Base-by-base conservation (phyloP, 495 filamentous ascomycete genomes). In the Talaromyces stipitatus region DNA sequence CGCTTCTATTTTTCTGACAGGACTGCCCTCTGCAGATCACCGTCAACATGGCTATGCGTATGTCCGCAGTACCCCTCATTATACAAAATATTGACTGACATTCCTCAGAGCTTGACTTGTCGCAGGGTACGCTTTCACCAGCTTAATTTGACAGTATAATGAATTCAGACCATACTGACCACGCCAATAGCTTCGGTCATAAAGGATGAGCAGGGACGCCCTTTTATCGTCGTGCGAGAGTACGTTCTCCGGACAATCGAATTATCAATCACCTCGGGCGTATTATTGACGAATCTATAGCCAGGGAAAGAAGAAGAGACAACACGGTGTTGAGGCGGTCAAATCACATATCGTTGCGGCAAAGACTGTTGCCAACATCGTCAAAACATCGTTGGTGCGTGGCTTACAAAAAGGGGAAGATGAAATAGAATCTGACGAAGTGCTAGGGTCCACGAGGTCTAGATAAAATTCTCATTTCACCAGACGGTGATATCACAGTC, bases 191-290 rank as follows among this genome's bases (percentile, higher is more conserved):
- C 87, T 60, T 79, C 82, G 72, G 78, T 90, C 72, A 77, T 89
- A 77, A 85, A 87, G 78, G 94, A 99, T 83, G 94, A 99, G 74
- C 85, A 91, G 69, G 94, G 94, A 58, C 84, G 94, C 65, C 94
- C 95, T 43, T 97, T 99, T 70, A 97, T 99, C 66, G 86, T 99
- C 58, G 94, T 99, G 60, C 84, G 94, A 85, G 94, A 99, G 92
- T 96, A 82, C 73, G 90, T 85, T 28, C 54, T 27, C 41, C 52
- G 43, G 60, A 60, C 56, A 61, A 59, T 59, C 60, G 36, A n/a
- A 41, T 41, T 41, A 41, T 41, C 27, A 8, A 43, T 16, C 22
- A 43, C 12, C 48, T 8, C 24, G 2, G 23, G 23, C 7, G 28
- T 2, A 22, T 12, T 41, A 26, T 33, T 16, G 16, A 50, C 14